Evolutionary conservation across 2,329 filamentous ascomycete species (phyloP).

Genomic region (Aspergillus sp.): DNA sequence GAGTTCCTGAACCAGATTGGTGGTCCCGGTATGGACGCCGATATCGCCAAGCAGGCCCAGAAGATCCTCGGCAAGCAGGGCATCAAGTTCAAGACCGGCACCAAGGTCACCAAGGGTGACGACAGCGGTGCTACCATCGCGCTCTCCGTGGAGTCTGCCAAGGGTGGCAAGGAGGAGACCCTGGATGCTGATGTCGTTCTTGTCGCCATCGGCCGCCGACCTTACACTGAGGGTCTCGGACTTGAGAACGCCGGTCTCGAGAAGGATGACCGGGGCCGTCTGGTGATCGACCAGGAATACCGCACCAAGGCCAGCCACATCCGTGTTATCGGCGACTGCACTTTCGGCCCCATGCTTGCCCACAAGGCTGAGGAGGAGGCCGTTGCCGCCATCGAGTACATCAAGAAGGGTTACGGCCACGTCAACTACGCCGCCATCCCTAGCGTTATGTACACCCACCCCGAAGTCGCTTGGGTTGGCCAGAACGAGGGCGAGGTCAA

Average conservation of each 20-base stretch:
- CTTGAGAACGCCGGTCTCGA: conserved; percentile 81
- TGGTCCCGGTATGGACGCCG: conserved; percentile 93
- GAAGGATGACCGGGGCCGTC: conserved; percentile 83
- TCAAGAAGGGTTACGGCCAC: conserved; percentile 96
- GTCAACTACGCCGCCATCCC: conserved; percentile 99
- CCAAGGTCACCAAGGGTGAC: conserved; percentile 89
- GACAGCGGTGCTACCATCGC: conserved; percentile 73
- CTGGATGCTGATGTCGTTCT: conserved; percentile 94
- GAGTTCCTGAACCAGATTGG: conserved; percentile 96
- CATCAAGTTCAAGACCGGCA: conserved; percentile 96
- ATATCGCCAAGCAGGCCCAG: conserved; percentile 87
- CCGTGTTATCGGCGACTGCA: conserved; percentile 91
- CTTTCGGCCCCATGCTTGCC: conserved; percentile 97
- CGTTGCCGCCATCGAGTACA: conserved; percentile 92
- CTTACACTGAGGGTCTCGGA: conserved; percentile 87
- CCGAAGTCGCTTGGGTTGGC: conserved; percentile 97
- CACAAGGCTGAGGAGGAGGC: conserved; percentile 99
- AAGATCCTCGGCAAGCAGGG: conserved; percentile 96
- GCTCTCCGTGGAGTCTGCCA: conserved; percentile 84
- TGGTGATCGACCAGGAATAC: conserved; percentile 98
- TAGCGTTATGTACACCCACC: conserved; percentile 99
- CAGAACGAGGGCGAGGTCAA: conserved; percentile 97
- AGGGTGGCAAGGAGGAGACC: conserved; percentile 92
- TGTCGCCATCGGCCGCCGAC: conserved; percentile 92
- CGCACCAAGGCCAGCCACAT: conserved; percentile 97